These are phyloP conservation scores for Irpex sp. DNA, from an alignment of 1,284 basidiomycete species.

Conservation along the genomic window DNA sequence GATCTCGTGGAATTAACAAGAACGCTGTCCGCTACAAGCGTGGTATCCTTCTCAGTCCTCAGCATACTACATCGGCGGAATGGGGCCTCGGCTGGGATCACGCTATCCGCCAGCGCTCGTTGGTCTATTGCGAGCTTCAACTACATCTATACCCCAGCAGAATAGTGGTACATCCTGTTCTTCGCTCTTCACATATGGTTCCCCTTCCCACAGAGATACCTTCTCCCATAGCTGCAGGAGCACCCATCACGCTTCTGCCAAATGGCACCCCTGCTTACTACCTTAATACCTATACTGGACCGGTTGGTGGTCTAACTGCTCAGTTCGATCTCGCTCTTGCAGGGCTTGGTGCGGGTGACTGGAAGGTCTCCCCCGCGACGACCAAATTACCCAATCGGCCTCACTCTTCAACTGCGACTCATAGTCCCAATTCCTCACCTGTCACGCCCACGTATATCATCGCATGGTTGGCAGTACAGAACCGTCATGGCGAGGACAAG, in stretches of 20 bases:
- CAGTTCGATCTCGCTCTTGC: constrained; percentile 57
- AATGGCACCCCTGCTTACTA: constrained; percentile 69
- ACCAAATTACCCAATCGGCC: neutral
- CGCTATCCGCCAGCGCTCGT: constrained; percentile 41
- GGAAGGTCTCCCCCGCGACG: constrained; percentile 26
- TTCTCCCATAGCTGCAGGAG: constrained; percentile 40
- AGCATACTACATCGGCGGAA: constrained; percentile 33
- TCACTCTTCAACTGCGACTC: neutral
- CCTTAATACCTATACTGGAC: constrained; percentile 56
- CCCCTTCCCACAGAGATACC: constrained; percentile 37
- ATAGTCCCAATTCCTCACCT: constrained; percentile 3
- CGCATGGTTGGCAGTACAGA: constrained; percentile 68
- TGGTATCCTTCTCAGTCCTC: constrained; percentile 54
- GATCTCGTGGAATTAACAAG: constrained; percentile 10
- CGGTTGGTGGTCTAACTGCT: constrained; percentile 50
- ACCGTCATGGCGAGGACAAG: constrained; percentile 71
- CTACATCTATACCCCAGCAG: constrained; percentile 43
- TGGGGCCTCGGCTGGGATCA: constrained; percentile 64
- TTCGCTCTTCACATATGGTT: constrained; percentile 48
- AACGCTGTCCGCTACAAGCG: constrained; percentile 40
- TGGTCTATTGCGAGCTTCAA: constrained; percentile 56
- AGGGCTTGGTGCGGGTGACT: constrained; percentile 53
- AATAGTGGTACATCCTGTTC: constrained; percentile 55
- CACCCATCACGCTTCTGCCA: constrained; percentile 62
- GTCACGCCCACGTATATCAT: constrained; percentile 41